Conservation (phyloP, 2,329 filamentous ascomycete genomes). For the Xylariales sp. region DNA sequence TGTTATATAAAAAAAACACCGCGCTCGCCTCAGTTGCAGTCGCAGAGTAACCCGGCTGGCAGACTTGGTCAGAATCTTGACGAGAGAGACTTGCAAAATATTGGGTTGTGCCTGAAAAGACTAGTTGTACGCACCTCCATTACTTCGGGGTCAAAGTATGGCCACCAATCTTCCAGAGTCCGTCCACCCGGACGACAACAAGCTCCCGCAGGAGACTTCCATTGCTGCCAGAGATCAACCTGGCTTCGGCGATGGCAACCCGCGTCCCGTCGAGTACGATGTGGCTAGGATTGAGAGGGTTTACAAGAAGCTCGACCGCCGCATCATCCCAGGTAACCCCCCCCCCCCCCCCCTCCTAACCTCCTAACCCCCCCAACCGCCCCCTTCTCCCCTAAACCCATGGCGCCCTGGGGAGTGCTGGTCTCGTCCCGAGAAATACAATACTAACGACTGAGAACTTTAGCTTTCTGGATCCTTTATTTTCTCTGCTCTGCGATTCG, state of each 20-base stretch:
- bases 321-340: constrained; percentile 57
- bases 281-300: constrained; percentile 49
- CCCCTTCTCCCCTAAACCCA: no score
- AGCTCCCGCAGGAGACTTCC: constrained; percentile 17
- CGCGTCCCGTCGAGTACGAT: constrained; percentile 31
- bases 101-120: constrained; percentile 29
- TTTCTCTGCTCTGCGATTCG: constrained; percentile 90
- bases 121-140: constrained; percentile 48
- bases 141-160: constrained; percentile 47
- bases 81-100: no score
- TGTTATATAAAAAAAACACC: no score
- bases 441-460: neutral
- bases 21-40: no score
- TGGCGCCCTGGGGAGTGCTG: no score
- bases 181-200: constrained; percentile 25
- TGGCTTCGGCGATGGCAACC: constrained; percentile 11
- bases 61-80: no score
- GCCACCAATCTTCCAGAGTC: constrained; percentile 24
- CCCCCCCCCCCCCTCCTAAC: no score
- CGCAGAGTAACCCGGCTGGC: no score
- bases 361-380: no score
- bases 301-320: constrained; percentile 53
- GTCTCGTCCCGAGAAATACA: neutral
- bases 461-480: constrained; percentile 84
- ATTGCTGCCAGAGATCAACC: constrained; percentile 10